Percentiles rank a stretch among this genome's conserved stretches.
These are phyloP conservation scores for Suillus sp. DNA, from an alignment of 768 basidiomycete species.

Conservation along the genomic window DNA sequence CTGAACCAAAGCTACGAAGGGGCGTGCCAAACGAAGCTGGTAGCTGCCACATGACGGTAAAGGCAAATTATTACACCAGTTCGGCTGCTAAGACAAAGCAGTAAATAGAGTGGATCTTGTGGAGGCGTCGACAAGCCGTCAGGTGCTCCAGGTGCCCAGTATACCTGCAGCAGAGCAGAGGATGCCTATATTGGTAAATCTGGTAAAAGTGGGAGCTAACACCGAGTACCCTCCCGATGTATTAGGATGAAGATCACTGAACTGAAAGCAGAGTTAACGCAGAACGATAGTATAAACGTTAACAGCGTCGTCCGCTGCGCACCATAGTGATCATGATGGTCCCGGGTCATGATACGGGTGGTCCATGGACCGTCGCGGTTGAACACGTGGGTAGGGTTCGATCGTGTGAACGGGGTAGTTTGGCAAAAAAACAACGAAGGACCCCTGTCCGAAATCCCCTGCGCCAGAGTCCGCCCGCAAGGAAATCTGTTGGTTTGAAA, in stretches of 20 bases:
- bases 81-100: constrained; percentile 2
- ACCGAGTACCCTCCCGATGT: not conserved
- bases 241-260: not conserved
- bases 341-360: not conserved
- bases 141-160: not conserved
- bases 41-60: constrained; percentile 3
- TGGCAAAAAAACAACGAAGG: constrained; percentile 13
- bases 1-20: not conserved
- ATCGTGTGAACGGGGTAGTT: constrained; percentile 11
- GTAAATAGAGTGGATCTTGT: constrained; percentile 11
- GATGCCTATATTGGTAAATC: constrained; percentile 27
- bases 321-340: not conserved
- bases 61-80: not conserved
- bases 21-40: not conserved
- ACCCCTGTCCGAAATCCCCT: constrained; percentile 13
- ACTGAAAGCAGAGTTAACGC: not conserved
- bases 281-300: not conserved
- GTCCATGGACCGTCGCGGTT: constrained; percentile 9
- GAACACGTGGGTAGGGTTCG: constrained; percentile 11
- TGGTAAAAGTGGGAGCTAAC: not conserved
- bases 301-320: not conserved
- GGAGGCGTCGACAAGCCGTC: constrained; percentile 4
- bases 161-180: constrained; percentile 21
- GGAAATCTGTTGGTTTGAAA: not conserved
- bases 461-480: constrained; percentile 1